phyloP scores from a whole-genome alignment of 768 basidiomycete genomes.

The Podaxis rugospora region DNA sequence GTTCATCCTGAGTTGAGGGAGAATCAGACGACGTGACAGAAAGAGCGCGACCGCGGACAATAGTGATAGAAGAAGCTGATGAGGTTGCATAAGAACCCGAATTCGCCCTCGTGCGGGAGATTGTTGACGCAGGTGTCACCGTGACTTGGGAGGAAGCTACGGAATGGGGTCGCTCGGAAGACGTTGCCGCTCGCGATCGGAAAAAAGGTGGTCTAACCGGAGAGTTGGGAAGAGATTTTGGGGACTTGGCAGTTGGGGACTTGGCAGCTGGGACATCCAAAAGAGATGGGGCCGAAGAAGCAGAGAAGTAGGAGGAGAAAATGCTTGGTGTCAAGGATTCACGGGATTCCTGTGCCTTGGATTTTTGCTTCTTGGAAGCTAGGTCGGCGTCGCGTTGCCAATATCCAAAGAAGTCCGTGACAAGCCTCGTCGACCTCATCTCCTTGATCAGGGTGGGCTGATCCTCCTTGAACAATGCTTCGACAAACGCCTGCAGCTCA shows the following conservation, averaged over 20 bases:
- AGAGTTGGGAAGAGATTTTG: slow-evolving; percentile 17
- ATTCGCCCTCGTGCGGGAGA: neutral
- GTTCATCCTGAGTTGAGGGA: slow-evolving; percentile 33
- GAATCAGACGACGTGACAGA: slow-evolving; percentile 41
- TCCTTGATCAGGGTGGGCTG: slow-evolving; percentile 66
- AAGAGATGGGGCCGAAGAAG: slow-evolving; percentile 31
- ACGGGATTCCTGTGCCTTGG: slow-evolving; percentile 24
- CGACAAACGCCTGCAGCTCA: slow-evolving; percentile 57
- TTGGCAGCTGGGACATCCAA: slow-evolving; percentile 6
- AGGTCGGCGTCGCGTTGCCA: slow-evolving; percentile 74
- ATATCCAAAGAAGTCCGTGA: slow-evolving; percentile 75
- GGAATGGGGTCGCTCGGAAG: slow-evolving; percentile 8
- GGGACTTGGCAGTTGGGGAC: slow-evolving; percentile 13
- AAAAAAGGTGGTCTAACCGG: slow-evolving; percentile 11
- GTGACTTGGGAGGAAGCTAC: slow-evolving; percentile 16
- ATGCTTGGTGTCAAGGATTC: slow-evolving; percentile 49
- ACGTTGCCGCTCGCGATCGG: slow-evolving; percentile 2
- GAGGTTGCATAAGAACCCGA: neutral
- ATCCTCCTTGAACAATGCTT: slow-evolving; percentile 52
- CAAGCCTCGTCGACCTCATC: slow-evolving; percentile 48
- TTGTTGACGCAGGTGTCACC: slow-evolving; percentile 6
- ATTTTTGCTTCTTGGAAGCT: slow-evolving; percentile 33
- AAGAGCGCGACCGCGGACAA: slow-evolving; percentile 28
- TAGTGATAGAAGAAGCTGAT: neutral
- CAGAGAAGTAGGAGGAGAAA: slow-evolving; percentile 57